phyloP scores from a whole-genome alignment of 139 green algal species.

The Coccomyxa sp. region DNA sequence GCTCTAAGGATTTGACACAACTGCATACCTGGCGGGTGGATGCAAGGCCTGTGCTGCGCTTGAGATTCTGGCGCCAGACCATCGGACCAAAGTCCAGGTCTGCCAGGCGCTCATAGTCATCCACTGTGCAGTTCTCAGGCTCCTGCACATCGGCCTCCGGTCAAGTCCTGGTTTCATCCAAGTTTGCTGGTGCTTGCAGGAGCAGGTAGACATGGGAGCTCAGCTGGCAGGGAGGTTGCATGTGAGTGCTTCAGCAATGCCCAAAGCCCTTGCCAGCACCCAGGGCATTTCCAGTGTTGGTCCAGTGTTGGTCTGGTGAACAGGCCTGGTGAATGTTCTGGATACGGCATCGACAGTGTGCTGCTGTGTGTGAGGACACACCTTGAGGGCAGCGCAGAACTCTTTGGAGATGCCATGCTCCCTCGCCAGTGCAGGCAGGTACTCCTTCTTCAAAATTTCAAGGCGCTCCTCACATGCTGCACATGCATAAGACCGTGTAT shows the following conservation, averaged over 20 bases:
- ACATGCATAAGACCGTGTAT: background rate
- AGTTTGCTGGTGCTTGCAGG: background rate
- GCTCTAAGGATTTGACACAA: too few species aligned
- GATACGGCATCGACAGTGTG: too few species aligned
- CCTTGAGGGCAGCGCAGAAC: background rate
- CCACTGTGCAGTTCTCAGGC: background rate
- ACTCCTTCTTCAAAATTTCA: background rate
- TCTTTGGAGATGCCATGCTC: background rate
- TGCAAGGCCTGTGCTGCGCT: too few species aligned
- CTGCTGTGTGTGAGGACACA: background rate
- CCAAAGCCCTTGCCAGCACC: background rate
- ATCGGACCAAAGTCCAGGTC: slow-evolving; percentile 31
- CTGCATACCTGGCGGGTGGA: too few species aligned
- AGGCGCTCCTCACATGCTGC: background rate
- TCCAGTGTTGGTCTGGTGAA: background rate
- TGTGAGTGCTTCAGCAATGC: background rate
- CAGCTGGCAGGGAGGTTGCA: background rate
- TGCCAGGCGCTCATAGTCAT: slow-evolving; percentile 28
- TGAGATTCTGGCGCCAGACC: slow-evolving; percentile 23
- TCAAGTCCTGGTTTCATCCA: background rate
- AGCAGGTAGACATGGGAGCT: background rate
- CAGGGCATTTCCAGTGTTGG: background rate
- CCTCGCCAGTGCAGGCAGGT: background rate
- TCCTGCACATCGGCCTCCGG: background rate
- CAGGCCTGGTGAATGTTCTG: too few species aligned